Conservation (phyloP, 805 yeast genomes). For the Candida sithepensis region DNA sequence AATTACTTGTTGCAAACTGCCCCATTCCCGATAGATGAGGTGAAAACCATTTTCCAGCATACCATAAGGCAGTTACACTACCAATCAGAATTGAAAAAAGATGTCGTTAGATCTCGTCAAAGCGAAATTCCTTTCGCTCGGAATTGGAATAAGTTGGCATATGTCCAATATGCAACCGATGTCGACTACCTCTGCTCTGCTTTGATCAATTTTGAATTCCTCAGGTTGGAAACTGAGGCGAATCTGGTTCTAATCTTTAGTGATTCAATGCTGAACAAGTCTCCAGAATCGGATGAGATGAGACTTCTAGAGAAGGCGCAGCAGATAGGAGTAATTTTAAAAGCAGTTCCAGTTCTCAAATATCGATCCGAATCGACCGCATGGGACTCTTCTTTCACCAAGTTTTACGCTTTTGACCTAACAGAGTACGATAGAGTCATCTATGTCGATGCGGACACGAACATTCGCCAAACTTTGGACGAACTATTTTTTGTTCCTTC, state of each 20-base stretch:
- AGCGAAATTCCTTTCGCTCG: neutral
- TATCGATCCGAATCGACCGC: slow-evolving; percentile 23
- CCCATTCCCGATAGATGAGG: slow-evolving; percentile 11
- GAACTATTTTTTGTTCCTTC: slow-evolving; percentile 50
- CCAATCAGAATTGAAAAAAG: slow-evolving; percentile 1
- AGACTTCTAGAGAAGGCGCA: slow-evolving; percentile 7
- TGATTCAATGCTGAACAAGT: slow-evolving; percentile 1
- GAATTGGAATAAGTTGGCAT: slow-evolving; percentile 47
- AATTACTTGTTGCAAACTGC: neutral
- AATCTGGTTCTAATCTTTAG: slow-evolving; percentile 44
- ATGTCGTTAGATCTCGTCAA: neutral
- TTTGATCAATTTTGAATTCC: slow-evolving; percentile 41
- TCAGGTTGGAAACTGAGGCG: slow-evolving; percentile 37
- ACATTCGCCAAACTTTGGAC: slow-evolving; percentile 39
- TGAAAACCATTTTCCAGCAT: slow-evolving; percentile 19
- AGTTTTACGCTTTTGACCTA: slow-evolving; percentile 48
- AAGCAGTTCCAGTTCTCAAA: slow-evolving; percentile 22
- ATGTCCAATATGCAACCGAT: slow-evolving; percentile 59
- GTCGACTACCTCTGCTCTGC: slow-evolving; percentile 49
- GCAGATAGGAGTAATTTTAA: slow-evolving; percentile 26
- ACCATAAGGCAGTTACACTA: slow-evolving; percentile 14
- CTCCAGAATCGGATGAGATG: slow-evolving; percentile 1
- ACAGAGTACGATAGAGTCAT: slow-evolving; percentile 49
- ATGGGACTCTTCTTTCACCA: slow-evolving; percentile 55
- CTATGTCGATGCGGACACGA: slow-evolving; percentile 57